These are phyloP conservation scores for Eucalyptus curtisii DNA, from an alignment of 345 rosid species.

Conservation along the genomic window DNA sequence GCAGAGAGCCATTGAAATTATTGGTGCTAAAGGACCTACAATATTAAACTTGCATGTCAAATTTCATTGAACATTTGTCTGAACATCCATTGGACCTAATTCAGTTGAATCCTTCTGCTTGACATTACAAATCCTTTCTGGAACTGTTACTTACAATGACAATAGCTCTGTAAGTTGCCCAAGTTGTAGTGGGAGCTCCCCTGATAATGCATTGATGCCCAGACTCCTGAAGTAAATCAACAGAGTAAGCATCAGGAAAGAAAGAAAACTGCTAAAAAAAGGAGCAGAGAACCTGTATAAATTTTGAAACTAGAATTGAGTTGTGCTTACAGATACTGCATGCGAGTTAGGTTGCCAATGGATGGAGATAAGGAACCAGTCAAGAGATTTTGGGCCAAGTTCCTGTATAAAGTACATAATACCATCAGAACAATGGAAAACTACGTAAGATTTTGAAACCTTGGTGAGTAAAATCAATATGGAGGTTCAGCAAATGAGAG, in stretches of 20 bases:
- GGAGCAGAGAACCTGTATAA: rapidly evolving
- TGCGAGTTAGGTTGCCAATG: conserved; percentile 26
- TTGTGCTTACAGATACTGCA: conserved; percentile 46
- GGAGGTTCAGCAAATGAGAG: neutral
- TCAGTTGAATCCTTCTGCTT: too few species aligned
- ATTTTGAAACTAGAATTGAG: conserved; percentile 6
- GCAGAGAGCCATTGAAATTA: neutral
- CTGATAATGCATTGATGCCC: conserved; percentile 44
- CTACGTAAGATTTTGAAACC: neutral
- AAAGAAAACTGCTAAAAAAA: neutral
- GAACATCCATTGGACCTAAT: neutral
- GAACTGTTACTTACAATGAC: conserved; percentile 25
- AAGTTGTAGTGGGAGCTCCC: conserved; percentile 56
- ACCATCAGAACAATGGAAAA: conserved; percentile 19
- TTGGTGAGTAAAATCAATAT: neutral
- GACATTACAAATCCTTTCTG: neutral
- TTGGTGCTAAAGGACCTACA: neutral
- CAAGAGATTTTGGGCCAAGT: conserved; percentile 28
- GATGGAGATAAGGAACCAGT: conserved; percentile 38
- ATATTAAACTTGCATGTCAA: neutral
- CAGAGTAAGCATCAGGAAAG: neutral
- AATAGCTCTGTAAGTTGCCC: conserved; percentile 44
- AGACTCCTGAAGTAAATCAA: conserved; percentile 21
- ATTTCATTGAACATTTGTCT: neutral
- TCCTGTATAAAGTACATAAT: conserved; percentile 5